These are phyloP conservation scores for Neoboletus brunneissimus DNA, from an alignment of 768 basidiomycete species.

Conservation along the genomic window DNA sequence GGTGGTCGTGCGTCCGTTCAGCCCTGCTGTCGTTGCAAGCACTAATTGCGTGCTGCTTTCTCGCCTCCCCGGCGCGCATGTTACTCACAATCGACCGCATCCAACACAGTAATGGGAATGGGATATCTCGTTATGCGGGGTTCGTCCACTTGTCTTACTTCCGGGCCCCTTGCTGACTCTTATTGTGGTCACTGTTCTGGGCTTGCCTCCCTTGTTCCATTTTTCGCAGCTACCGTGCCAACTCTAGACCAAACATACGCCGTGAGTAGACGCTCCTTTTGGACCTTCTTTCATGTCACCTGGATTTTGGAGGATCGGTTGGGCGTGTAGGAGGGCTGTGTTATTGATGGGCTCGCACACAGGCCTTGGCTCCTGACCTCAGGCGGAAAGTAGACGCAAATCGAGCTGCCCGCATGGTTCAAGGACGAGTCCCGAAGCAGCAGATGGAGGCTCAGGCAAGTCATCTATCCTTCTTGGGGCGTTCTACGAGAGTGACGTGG, in stretches of 20 bases:
- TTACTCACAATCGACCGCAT: slow-evolving; percentile 1
- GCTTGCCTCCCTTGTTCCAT: not conserved
- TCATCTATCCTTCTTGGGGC: slow-evolving; percentile 9
- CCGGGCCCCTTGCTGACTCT: slow-evolving; percentile 2
- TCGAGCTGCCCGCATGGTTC: slow-evolving; percentile 48
- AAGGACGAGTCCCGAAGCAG: slow-evolving; percentile 53
- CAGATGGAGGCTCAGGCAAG: slow-evolving; percentile 53
- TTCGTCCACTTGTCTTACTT: slow-evolving; percentile 29
- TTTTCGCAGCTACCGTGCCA: slow-evolving; percentile 32
- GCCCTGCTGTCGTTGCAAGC: not conserved
- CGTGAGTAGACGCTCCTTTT: slow-evolving; percentile 19
- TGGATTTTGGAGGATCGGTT: not conserved
- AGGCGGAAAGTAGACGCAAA: slow-evolving; percentile 60
- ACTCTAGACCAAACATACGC: slow-evolving; percentile 37
- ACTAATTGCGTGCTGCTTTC: slow-evolving; percentile 6
- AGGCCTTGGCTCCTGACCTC: slow-evolving; percentile 67
- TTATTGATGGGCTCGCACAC: slow-evolving; percentile 3
- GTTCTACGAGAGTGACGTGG: slow-evolving; percentile 4
- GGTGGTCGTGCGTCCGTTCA: slow-evolving; percentile 43
- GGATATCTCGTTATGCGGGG: slow-evolving; percentile 63
- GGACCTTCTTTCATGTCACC: not conserved
- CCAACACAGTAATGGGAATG: slow-evolving; percentile 42
- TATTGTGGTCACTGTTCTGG: slow-evolving; percentile 1
- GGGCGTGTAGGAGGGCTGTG: not conserved
- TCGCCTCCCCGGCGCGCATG: not conserved